Evolutionary conservation across 1,284 basidiomycete genomes (phyloP).

Genomic region (Ceratorhiza oryzae-sativae): DNA sequence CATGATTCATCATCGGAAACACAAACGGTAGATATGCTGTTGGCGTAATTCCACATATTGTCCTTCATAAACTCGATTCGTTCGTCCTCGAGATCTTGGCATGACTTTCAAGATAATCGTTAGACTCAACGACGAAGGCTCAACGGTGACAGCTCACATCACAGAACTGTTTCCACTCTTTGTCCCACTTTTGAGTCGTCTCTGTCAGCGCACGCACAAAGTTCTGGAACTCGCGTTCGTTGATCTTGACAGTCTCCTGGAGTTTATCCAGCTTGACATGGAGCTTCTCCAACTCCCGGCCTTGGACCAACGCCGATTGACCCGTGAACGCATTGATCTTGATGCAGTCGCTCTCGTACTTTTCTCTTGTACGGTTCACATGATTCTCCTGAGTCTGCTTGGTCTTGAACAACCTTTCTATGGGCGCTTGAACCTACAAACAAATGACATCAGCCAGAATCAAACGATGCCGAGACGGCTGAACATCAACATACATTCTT

Average conservation of each 20-base stretch:
- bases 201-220: conserved; percentile 84
- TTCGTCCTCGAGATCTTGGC: conserved; percentile 96
- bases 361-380: conserved; percentile 82
- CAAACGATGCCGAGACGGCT: conserved; percentile 9
- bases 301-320: conserved; percentile 91
- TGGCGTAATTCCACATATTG: conserved; percentile 95
- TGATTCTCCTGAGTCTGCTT: conserved; percentile 85
- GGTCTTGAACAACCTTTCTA: conserved; percentile 89
- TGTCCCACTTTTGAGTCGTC: conserved; percentile 88
- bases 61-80: conserved; percentile 93
- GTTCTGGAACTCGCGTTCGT: conserved; percentile 91
- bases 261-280: conserved; percentile 87
- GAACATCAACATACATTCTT: conserved; percentile 55
- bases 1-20: conserved; percentile 98
- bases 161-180: conserved; percentile 92
- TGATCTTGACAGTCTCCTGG: conserved; percentile 85
- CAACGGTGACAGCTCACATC: conserved; percentile 58
- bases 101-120: conserved; percentile 56
- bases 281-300: conserved; percentile 92
- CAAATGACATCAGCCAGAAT: conserved; percentile 8
- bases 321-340: conserved; percentile 96
- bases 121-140: background rate
- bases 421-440: conserved; percentile 62
- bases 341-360: conserved; percentile 93
- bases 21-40: conserved; percentile 93